These are phyloP conservation scores for Basipetospora chlamydospora DNA, from an alignment of 2,329 filamentous ascomycete species.

Conservation along the genomic window DNA sequence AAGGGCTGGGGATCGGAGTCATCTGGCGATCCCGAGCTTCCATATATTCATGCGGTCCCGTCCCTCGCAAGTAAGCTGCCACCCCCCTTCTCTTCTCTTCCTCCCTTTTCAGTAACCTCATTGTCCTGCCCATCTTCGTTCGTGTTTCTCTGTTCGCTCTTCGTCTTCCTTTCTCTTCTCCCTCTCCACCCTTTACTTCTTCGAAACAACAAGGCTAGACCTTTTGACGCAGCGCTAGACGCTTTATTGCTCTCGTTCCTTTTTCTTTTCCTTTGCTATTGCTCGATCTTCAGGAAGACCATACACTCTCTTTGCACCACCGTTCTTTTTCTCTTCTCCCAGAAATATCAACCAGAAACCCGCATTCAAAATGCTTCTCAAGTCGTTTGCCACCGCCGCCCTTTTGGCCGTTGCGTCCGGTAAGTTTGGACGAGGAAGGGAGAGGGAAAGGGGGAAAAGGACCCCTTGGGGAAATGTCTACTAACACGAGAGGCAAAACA, in stretches of 20 bases:
- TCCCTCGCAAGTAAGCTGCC: conserved; percentile 11
- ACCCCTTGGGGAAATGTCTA: neutral
- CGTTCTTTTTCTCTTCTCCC: conserved; percentile 10
- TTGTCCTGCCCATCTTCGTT: conserved; percentile 11
- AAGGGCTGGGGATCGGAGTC: conserved; percentile 5
- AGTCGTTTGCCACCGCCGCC: conserved; percentile 29
- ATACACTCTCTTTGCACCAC: conserved; percentile 5
- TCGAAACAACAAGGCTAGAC: conserved; percentile 27
- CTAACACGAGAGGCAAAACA: conserved; percentile 6
- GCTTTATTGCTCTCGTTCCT: conserved; percentile 16
- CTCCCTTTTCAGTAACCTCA: conserved; percentile 13
- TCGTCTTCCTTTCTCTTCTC: conserved; percentile 10
- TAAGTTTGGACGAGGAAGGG: conserved; percentile 18
- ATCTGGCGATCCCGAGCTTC: conserved; percentile 10
- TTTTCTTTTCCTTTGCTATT: neutral
- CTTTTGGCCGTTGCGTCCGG: conserved; percentile 32
- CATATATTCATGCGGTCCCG: conserved; percentile 28
- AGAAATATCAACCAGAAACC: conserved; percentile 10
- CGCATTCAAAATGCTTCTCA: conserved; percentile 35
- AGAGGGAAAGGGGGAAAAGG: neutral
- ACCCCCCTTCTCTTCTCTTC: conserved; percentile 15
- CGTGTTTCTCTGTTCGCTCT: conserved; percentile 2
- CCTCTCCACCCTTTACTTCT: conserved; percentile 1
- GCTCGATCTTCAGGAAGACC: conserved; percentile 2
- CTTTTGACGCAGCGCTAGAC: conserved; percentile 32